These are phyloP conservation scores for Pseudopithomyces maydicus DNA, from an alignment of 2,329 filamentous ascomycete species.

Conservation along the genomic window DNA sequence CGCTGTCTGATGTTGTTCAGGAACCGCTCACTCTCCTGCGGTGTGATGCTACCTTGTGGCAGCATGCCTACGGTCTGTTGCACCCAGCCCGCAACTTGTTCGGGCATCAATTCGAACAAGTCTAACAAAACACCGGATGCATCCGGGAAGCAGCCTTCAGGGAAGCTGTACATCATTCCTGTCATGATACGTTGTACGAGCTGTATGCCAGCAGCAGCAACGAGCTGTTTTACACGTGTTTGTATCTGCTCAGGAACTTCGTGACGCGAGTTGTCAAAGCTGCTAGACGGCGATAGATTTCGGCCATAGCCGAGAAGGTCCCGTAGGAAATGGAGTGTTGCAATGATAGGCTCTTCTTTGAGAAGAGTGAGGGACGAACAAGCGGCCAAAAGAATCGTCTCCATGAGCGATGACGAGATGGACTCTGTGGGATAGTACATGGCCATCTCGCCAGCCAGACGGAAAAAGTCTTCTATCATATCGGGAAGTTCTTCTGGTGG, in stretches of 20 bases:
- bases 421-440: conserved; percentile 89
- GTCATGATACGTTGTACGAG: conserved; percentile 89
- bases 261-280: conserved; percentile 64
- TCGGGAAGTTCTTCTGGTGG: conserved; percentile 77
- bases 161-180: conserved; percentile 99
- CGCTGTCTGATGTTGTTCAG: conserved; percentile 80
- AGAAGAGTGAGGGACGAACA: conserved; percentile 85
- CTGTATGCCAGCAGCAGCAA: conserved; percentile 72
- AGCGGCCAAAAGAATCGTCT: conserved; percentile 84
- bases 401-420: conserved; percentile 77
- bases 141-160: conserved; percentile 92
- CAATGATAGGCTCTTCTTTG: conserved; percentile 88
- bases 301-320: conserved; percentile 90
- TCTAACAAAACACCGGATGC: conserved; percentile 90
- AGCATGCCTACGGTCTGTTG: conserved; percentile 82
- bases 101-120: conserved; percentile 84
- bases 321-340: conserved; percentile 88
- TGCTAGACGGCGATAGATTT: conserved; percentile 66
- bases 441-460: conserved; percentile 86
- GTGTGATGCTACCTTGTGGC: conserved; percentile 73
- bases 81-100: conserved; percentile 81
- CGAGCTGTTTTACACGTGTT: conserved; percentile 72
- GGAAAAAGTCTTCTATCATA: conserved; percentile 95
- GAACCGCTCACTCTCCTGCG: conserved; percentile 79
- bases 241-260: conserved; percentile 72